These are phyloP conservation scores for Exsudoporus frostii DNA, from an alignment of 768 basidiomycete species.

Conservation along the genomic window DNA sequence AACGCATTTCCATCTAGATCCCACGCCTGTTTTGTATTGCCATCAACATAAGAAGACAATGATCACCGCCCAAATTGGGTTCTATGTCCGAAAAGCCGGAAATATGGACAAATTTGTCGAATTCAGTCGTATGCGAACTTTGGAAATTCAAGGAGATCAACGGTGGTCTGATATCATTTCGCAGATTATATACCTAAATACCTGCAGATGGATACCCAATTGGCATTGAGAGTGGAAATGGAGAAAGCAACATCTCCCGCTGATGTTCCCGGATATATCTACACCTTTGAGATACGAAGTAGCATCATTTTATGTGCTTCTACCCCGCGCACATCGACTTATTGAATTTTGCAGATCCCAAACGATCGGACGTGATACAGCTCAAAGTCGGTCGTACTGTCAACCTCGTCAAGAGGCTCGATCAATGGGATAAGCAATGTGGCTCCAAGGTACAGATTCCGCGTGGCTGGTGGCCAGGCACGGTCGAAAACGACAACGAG, in stretches of 20 bases:
- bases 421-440: slow-evolving; percentile 82
- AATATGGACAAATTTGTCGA: slow-evolving; percentile 44
- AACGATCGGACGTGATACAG: slow-evolving; percentile 43
- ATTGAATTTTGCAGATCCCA: slow-evolving; percentile 27
- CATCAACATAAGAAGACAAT: slow-evolving; percentile 61
- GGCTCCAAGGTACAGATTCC: slow-evolving; percentile 71
- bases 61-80: slow-evolving; percentile 47
- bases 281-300: slow-evolving; percentile 79
- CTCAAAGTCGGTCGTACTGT: slow-evolving; percentile 79
- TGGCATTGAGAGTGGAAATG: slow-evolving; percentile 54
- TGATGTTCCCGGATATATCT: slow-evolving; percentile 76
- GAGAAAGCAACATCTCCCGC: slow-evolving; percentile 47
- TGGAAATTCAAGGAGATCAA: background rate
- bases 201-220: slow-evolving; percentile 57
- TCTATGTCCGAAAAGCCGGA: slow-evolving; percentile 49
- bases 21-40: slow-evolving; percentile 47
- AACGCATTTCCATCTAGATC: slow-evolving; percentile 24
- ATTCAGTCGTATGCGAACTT: slow-evolving; percentile 47
- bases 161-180: slow-evolving; percentile 6
- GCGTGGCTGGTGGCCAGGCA: slow-evolving; percentile 71
- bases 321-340: background rate
- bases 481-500: slow-evolving; percentile 39
- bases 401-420: slow-evolving; percentile 68
- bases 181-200: slow-evolving; percentile 72
- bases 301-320: slow-evolving; percentile 8